These are phyloP conservation scores for Pleurotus ostreatus DNA, from an alignment of 768 basidiomycete species.

Conservation along the genomic window DNA sequence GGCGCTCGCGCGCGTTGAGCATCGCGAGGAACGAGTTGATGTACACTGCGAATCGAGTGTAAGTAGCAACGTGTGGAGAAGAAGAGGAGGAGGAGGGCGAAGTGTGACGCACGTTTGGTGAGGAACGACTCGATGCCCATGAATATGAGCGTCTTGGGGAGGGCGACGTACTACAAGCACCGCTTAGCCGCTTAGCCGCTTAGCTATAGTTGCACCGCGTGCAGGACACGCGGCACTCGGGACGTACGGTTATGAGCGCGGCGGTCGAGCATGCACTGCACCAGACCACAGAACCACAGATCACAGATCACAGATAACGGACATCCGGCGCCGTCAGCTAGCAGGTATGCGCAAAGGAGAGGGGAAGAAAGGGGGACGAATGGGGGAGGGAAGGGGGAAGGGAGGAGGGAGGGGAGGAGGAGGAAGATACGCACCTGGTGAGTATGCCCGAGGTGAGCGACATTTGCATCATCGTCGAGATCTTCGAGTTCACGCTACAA, in stretches of 20 bases:
- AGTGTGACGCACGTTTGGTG: constrained; percentile 17
- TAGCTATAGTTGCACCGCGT: too few relatives aligned
- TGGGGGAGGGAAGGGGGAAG: too few relatives aligned
- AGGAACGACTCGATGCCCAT: constrained; percentile 16
- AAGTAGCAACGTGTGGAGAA: too few relatives aligned
- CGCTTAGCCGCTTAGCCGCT: too few relatives aligned
- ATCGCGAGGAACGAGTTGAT: constrained; percentile 28
- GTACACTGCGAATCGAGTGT: constrained; percentile 17
- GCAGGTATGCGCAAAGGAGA: background rate
- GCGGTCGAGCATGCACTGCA: constrained; percentile 12
- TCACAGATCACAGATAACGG: too few relatives aligned
- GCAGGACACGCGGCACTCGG: too few relatives aligned
- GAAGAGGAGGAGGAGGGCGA: too few relatives aligned
- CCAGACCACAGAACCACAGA: too few relatives aligned
- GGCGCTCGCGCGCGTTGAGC: background rate
- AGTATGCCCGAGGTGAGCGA: background rate
- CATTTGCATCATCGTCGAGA: constrained; percentile 7
- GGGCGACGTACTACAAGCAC: constrained; percentile 8
- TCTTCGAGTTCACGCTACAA: constrained; percentile 7
- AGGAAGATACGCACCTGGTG: constrained; percentile 8
- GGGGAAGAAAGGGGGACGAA: too few relatives aligned
- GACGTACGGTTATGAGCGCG: constrained; percentile 7
- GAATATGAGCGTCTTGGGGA: constrained; percentile 16
- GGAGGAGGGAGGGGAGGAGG: too few relatives aligned
- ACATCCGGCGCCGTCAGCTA: background rate